These are phyloP conservation scores for Didymella exigua DNA, from an alignment of 2,329 filamentous ascomycete species.

Conservation along the genomic window DNA sequence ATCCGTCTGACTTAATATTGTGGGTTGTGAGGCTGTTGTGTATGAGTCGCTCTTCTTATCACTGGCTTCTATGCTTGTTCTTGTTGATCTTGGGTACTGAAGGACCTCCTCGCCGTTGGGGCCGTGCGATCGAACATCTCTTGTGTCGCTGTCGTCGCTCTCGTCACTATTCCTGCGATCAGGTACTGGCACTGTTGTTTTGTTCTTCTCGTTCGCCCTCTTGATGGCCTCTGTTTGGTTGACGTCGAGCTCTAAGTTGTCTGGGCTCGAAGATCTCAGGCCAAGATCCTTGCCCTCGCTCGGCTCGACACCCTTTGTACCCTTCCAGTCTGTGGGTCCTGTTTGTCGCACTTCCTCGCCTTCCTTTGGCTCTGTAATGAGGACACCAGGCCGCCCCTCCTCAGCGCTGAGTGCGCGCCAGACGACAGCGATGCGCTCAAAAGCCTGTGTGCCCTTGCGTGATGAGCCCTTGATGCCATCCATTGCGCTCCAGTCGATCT, in stretches of 20 bases:
- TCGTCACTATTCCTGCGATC: constrained; percentile 39
- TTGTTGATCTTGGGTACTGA: constrained; percentile 32
- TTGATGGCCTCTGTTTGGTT: constrained; percentile 75
- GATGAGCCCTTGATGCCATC: constrained; percentile 93
- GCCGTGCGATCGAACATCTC: constrained; percentile 49
- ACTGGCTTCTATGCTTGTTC: constrained; percentile 20
- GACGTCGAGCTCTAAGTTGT: constrained; percentile 64
- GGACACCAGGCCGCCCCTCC: constrained; percentile 43
- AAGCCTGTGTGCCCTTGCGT: constrained; percentile 78
- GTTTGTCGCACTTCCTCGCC: constrained; percentile 74
- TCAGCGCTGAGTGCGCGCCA: constrained; percentile 65
- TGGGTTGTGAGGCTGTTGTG: constrained; percentile 18
- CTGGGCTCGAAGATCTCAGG: constrained; percentile 66
- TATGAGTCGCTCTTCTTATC: constrained; percentile 24
- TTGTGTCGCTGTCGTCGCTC: constrained; percentile 41
- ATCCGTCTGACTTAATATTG: constrained; percentile 26
- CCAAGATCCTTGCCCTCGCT: constrained; percentile 69
- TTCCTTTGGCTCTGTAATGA: constrained; percentile 68
- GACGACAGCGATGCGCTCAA: constrained; percentile 83
- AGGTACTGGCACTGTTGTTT: constrained; percentile 33
- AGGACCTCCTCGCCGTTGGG: constrained; percentile 42
- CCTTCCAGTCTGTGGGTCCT: constrained; percentile 76
- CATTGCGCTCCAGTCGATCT: constrained; percentile 77
- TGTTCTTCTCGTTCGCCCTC: constrained; percentile 46
- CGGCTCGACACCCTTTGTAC: constrained; percentile 50